Base-by-base conservation (phyloP, 352 stramenopile species). In the Thraustotheca clavata region DNA sequence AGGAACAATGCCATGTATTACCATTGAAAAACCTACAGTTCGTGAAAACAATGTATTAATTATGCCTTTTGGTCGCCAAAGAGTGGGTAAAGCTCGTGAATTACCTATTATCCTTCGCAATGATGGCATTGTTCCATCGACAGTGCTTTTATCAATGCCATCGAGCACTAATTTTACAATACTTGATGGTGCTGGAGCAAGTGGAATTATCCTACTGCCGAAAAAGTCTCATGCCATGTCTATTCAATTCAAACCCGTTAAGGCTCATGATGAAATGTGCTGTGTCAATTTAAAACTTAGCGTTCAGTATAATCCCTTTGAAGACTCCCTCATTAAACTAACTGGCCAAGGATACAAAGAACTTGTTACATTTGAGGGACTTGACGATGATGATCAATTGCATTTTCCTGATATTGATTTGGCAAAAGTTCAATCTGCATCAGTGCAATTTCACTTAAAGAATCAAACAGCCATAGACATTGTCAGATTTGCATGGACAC, bases 1-100 rank as follows among this genome's bases (percentile, higher is more conserved):
- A 75, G 92, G 94, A 36, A 98, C 91, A 5, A 88, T 98, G 71
- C 93, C 94, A 0, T 97, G 87, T 36, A 71, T 98, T 2, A 91
- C 87, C 7, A 74, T 98, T 22, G 74, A 88, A 4, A 76, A 92
- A n/a, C 93, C 92, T 5, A 82, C 73, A 1, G 62, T 72, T 8
- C 77, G 82, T 20, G 86, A 96, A 29, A 66, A 67, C 1, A 73
- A 60, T 34, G 70, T 71, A 0, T 59, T 97, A 9, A 22, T 86
- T 12, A 66, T 98, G 46, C 67, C 91, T 48, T 98, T 96, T 49
- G 88, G 78, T 36, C 80, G 84, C 2, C 76, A 95, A 3, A 76
- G 79, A 8, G 66, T 86, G 2, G 82, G 85, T 18, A 96, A 96
- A 46, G 67, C 54, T 8, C 91, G 88, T 39, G 73, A 85, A 8